Base-by-base conservation (phyloP, 495 filamentous ascomycete genomes). In the Aspergillus wentii region DNA sequence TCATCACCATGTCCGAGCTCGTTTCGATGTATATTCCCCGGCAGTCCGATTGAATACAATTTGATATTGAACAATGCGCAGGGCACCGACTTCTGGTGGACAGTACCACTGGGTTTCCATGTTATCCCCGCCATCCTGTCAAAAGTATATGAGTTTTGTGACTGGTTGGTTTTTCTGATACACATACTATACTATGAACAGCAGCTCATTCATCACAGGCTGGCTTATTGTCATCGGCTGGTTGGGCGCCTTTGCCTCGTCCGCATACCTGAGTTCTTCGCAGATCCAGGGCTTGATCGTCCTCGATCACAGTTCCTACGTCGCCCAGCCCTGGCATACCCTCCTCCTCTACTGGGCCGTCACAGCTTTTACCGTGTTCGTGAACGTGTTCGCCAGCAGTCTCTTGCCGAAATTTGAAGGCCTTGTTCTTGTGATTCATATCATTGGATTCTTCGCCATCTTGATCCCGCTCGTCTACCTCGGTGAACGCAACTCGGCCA, bases 331-430 rank as follows among this genome's bases (percentile, higher is more conserved):
- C 14, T 72, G 68, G 57, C 69, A 75, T 15, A 64, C 63, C 16
- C 68, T 67, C 0, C 48, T 75, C 10, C 48, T 78, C 17, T 61
- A 64, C 40, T 69, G 57, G 40, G 61, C 63, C 5, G 53, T 65
- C 19, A 41, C 62, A 1, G 17, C 58, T 1, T 43, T 64, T 23
- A 44, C 54, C 6, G 48, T 58, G 11, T 30, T 57, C 7, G 46
- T 71, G 26, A 75, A 74, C 45, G 57, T 65, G 14, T 63, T 55
- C 33, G 55, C 52, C 17, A 57, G 61, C 0, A 38, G 59, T 10
- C 41, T 68, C n/a, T 60, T 75, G 35, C 66, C 72, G 9, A 48
- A 57, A 3, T 36, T 78, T 16, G 70, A 77, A 38, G 58, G 66
- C 14, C 44, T 76, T 18, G 57, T 59, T 18, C 49, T 68, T n/a